Conservation (phyloP, 176 grass and related monocot genomes). For the Triticum turgidum region DNA sequence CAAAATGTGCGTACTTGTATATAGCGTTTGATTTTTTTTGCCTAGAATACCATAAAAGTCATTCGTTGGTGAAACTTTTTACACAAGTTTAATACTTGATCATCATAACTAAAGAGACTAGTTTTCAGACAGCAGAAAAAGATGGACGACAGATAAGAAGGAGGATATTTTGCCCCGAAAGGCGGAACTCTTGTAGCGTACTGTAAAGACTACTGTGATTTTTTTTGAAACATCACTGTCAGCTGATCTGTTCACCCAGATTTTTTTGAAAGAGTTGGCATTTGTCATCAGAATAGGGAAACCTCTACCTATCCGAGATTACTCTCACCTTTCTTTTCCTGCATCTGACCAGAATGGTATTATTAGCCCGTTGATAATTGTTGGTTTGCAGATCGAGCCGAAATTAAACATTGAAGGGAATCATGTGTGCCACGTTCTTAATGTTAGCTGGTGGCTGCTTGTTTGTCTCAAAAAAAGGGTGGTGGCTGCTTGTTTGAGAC, state of each 20-base stretch:
- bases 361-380: background rate
- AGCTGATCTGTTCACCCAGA: background rate
- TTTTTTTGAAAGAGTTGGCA: conserved; percentile 25
- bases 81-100: too few relatives aligned
- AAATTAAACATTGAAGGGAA: background rate
- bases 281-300: conserved; percentile 25
- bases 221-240: background rate
- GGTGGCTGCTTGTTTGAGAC: background rate
- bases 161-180: background rate
- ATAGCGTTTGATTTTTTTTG: too few relatives aligned
- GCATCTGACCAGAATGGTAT: background rate
- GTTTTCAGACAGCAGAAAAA: background rate
- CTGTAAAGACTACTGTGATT: background rate
- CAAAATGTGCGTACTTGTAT: too few relatives aligned
- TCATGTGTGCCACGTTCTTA: background rate
- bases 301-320: conserved; percentile 25
- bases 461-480: too few relatives aligned
- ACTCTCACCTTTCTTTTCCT: conserved; percentile 19
- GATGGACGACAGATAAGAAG: background rate
- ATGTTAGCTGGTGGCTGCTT: background rate
- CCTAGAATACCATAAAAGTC: too few relatives aligned
- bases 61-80: too few relatives aligned
- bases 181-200: background rate
- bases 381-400: background rate
- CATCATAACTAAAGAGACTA: too few relatives aligned